These are phyloP conservation scores for Leccinum longicurvipes DNA, from an alignment of 768 basidiomycete genomes.

Conservation along the genomic window DNA sequence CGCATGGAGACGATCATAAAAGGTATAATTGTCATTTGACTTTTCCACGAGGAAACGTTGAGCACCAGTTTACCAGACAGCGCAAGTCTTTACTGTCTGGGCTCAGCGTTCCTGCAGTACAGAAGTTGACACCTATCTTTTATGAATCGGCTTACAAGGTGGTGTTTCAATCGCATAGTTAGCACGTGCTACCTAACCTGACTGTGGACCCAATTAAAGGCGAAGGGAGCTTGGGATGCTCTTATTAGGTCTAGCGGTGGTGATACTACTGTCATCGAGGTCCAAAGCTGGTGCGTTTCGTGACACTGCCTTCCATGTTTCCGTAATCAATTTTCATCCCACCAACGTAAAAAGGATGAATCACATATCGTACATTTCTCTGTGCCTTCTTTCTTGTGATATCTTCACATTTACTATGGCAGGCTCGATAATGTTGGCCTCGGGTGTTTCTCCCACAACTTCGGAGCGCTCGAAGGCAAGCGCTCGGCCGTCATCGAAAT, in stretches of 20 bases:
- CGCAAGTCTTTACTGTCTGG: slow-evolving; percentile 37
- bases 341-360: neutral
- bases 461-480: slow-evolving; percentile 50
- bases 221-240: slow-evolving; percentile 30
- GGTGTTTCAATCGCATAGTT: too few relatives aligned
- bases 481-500: slow-evolving; percentile 38
- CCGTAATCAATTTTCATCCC: neutral
- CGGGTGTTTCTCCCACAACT: slow-evolving; percentile 58
- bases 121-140: slow-evolving; percentile 35
- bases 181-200: neutral
- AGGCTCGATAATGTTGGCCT: slow-evolving; percentile 56
- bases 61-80: slow-evolving; percentile 24
- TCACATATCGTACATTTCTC: neutral
- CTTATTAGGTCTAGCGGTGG: neutral
- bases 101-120: slow-evolving; percentile 38
- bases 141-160: slow-evolving; percentile 34
- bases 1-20: neutral
- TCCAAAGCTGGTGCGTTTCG: slow-evolving; percentile 29
- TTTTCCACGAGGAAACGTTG: neutral
- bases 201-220: slow-evolving; percentile 10
- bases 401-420: neutral
- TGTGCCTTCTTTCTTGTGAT: neutral
- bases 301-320: neutral
- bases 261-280: slow-evolving; percentile 31
- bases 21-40: neutral